Evolutionary conservation across 2,329 filamentous ascomycete species (phyloP).

Genomic region (Lasiodiplodia theobromae): DNA sequence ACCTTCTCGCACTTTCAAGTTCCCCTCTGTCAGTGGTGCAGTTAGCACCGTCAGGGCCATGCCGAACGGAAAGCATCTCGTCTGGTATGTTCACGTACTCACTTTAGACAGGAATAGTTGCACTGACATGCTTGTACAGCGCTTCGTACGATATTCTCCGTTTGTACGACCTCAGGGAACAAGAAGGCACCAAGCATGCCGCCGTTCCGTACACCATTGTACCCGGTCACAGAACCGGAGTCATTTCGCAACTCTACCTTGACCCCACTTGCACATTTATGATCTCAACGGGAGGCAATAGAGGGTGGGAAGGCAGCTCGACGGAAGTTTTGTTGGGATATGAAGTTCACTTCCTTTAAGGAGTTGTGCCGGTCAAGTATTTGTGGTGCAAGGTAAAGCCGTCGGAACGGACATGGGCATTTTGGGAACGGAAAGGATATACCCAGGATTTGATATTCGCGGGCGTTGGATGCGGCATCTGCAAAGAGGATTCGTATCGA

Average conservation of each 20-base stretch:
- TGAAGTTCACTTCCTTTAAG: constrained; percentile 67
- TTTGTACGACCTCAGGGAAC: constrained; percentile 83
- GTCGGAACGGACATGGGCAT: constrained; percentile 6
- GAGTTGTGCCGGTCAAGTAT: background rate
- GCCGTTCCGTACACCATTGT: constrained; percentile 95
- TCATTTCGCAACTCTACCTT: constrained; percentile 84
- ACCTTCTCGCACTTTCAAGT: constrained; percentile 81
- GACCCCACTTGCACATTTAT: constrained; percentile 90
- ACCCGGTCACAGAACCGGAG: constrained; percentile 86
- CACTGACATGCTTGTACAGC: constrained; percentile 52
- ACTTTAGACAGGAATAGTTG: background rate
- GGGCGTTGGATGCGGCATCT: constrained; percentile 19
- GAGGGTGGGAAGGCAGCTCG: constrained; percentile 90
- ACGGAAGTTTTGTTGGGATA: constrained; percentile 95
- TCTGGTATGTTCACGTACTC: constrained; percentile 68
- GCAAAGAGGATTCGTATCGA: background rate
- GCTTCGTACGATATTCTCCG: constrained; percentile 93
- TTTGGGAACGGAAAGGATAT: constrained; percentile 24
- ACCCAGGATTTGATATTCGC: constrained; percentile 25
- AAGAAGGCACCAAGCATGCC: constrained; percentile 71
- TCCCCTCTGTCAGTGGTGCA: constrained; percentile 86
- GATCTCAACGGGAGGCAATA: constrained; percentile 88
- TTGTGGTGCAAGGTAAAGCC: background rate
- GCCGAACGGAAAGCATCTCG: constrained; percentile 89
- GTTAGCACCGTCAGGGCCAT: constrained; percentile 89